Base-by-base conservation (phyloP, 768 basidiomycete genomes). In the Leccinum barrowsii region DNA sequence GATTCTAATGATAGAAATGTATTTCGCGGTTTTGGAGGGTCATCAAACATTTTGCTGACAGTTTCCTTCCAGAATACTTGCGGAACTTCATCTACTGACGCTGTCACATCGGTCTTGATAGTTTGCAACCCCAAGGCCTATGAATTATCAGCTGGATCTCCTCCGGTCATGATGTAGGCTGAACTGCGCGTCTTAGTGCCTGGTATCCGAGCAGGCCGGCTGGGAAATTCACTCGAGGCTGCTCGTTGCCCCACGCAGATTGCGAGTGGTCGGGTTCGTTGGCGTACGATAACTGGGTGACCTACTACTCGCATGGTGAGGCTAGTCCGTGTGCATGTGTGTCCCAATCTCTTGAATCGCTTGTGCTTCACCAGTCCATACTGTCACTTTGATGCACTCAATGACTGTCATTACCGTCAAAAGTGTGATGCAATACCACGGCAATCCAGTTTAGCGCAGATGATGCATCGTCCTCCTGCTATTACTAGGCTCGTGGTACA, bases 251-350 rank as follows among this genome's bases (percentile, higher is more conserved):
- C 15, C 65, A 66, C 60, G 5, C 61, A 61, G 0, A n/a, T 26
- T 2, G 59, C 44, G 3, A 67, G 48, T 10, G 61, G 67, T 2
- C 65, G 65, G 2, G 62, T 61, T 35, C 65, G 59, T 30, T 67
- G 62, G 55, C 63, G 64, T 13, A 58, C 52, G 19, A 59, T 57
- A 2, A 63, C 52, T 10, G 51, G 30, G 1, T 58, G 7, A 1
- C 55, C 65, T 34, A 34, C 58, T 67, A 37, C 30, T 47, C 8
- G 50, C 6, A 32, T 5, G 12, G 6, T 24, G 15, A 5, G 12
- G 19, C 54, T 7, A 59, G 30, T 26, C 37, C 13, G 37, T 40
- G 17, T 17, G 35, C 15, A 34, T 0, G 32, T 17, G 35, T 37
- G 35, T 37, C 15, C 35, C 35, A 37, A 37, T 37, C 7, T 37